These are phyloP conservation scores for Colletotrichum viniferum DNA, from an alignment of 2,329 filamentous ascomycete species.

Conservation along the genomic window DNA sequence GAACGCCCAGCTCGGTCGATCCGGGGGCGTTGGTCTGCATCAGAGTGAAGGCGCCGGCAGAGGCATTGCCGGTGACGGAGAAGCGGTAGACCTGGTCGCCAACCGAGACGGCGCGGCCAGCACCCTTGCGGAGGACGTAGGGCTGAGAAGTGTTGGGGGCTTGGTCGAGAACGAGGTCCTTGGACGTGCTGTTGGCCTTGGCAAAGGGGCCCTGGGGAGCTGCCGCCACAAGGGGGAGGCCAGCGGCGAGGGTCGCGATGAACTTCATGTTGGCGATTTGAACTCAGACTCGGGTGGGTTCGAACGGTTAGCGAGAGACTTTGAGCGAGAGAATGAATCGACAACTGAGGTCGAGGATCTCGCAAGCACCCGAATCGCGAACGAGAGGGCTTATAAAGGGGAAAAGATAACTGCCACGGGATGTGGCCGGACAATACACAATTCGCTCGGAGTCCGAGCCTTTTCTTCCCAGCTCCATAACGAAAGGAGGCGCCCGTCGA, in stretches of 20 bases:
- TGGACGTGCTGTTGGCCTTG: background rate
- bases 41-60: conserved; percentile 46
- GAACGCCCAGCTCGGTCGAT: conserved; percentile 40
- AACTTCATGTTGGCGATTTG: background rate
- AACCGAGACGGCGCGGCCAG: conserved; percentile 1
- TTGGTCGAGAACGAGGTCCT: background rate
- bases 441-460: conserved; percentile 8
- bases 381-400: background rate
- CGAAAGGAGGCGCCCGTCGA: background rate
- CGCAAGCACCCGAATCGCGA: background rate
- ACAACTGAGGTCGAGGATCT: background rate
- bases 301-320: background rate
- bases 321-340: background rate
- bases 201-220: background rate
- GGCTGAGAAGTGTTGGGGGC: conserved; percentile 1
- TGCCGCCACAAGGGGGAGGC: conserved; percentile 8
- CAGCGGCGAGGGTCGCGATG: conserved; percentile 1
- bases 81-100: conserved; percentile 24
- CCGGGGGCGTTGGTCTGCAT: conserved; percentile 46
- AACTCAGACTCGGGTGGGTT: background rate
- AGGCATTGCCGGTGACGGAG: conserved; percentile 47
- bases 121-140: conserved; percentile 13
- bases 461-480: background rate
- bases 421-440: background rate
- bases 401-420: background rate